Evolutionary conservation across 208 protist species (phyloP).

Genomic region (Crithidia acanthocephali): DNA sequence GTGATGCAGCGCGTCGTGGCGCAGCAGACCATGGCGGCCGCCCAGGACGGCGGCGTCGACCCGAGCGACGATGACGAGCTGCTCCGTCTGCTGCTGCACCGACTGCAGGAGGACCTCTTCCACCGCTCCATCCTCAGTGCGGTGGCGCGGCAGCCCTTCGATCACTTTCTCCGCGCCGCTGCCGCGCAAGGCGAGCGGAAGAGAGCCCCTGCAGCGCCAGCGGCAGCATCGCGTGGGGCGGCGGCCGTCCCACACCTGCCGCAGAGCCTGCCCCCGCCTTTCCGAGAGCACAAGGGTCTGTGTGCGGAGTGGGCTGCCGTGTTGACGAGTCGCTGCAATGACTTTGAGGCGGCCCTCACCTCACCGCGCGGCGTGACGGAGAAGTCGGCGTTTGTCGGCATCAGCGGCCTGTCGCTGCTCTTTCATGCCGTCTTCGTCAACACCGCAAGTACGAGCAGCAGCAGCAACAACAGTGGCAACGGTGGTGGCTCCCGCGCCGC

Average conservation of each 20-base stretch:
- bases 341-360: conserved; percentile 17
- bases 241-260: neutral
- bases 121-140: conserved; percentile 58
- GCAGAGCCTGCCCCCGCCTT: conserved; percentile 10
- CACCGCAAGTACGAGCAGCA: neutral
- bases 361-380: conserved; percentile 1
- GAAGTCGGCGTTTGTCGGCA: conserved; percentile 4
- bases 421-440: conserved; percentile 14
- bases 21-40: conserved; percentile 15
- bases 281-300: conserved; percentile 15
- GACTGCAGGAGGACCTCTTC: conserved; percentile 20
- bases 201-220: neutral
- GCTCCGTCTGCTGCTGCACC: conserved; percentile 20
- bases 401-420: conserved; percentile 16
- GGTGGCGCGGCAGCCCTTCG: conserved; percentile 72
- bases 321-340: conserved; percentile 16
- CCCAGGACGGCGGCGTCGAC: conserved; percentile 1
- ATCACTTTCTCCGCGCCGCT: conserved; percentile 16
- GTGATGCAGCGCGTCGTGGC: conserved; percentile 32
- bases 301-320: conserved; percentile 28
- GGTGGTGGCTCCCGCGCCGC: neutral
- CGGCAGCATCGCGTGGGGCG: neutral
- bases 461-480: neutral
- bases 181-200: conserved; percentile 3
- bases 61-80: conserved; percentile 21